Conservation (phyloP, 2,329 filamentous ascomycete genomes). For the Claviceps africana region DNA sequence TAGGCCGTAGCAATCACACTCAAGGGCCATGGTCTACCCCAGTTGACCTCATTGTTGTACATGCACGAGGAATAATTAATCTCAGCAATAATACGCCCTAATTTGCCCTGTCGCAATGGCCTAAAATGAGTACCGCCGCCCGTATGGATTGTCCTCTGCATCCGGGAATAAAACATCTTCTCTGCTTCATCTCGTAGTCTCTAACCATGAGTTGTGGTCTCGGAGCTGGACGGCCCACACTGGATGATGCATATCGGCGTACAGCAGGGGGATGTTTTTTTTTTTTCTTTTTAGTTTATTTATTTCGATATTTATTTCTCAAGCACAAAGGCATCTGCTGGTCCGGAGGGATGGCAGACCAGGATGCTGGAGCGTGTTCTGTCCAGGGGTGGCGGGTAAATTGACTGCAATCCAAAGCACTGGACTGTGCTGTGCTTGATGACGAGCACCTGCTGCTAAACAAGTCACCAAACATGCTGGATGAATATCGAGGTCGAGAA, state of each 20-base stretch:
- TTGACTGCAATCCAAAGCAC: not conserved
- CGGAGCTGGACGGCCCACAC: not conserved
- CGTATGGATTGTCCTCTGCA: not conserved
- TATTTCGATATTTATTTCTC: too few species aligned
- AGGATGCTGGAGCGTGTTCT: not conserved
- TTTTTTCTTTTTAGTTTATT: too few species aligned
- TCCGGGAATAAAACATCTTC: not conserved
- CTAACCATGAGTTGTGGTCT: not conserved
- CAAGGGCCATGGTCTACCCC: too few species aligned
- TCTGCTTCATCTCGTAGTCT: not conserved
- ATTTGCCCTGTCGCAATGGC: not conserved
- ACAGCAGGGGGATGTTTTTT: not conserved
- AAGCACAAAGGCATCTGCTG: too few species aligned
- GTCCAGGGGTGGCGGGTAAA: too few species aligned
- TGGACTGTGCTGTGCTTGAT: too few species aligned
- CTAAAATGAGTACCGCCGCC: not conserved
- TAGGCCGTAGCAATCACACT: not conserved
- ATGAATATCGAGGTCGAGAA: too few species aligned
- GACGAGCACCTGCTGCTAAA: too few species aligned
- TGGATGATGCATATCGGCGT: not conserved
- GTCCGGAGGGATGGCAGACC: too few species aligned
- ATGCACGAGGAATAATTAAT: not conserved
- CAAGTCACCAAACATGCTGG: too few species aligned
- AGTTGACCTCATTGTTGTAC: not conserved
- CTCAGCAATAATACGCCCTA: not conserved